Base-by-base conservation (phyloP, 2,329 filamentous ascomycete genomes). In the Colletotrichum orchidophilum region DNA sequence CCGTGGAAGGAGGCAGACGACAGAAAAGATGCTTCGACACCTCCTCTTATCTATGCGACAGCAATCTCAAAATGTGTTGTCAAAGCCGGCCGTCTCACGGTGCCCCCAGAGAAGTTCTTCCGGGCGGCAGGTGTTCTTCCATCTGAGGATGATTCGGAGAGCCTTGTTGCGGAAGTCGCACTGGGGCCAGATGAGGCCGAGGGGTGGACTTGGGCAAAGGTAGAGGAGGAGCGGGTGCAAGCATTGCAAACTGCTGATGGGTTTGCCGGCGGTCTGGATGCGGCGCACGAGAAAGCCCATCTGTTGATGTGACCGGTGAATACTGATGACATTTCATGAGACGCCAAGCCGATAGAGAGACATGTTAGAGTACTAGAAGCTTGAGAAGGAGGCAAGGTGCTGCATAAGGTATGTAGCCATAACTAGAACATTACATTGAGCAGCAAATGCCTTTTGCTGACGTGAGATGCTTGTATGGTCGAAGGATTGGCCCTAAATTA, bases 61-160 rank as follows among this genome's bases (percentile, higher is more conserved):
- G 91, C 91, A 0, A 81, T 96, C 54, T 91, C 88, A 82, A 95
- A 95, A 83, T 96, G 95, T 79, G 93, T 96, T 27, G 91, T 94
- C 79, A 96, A 96, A 84, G 86, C 94, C 66, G 93, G 92, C 1
- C 87, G 96, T 29, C 86, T 96, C 76, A 98, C 96, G 0, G 90
- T 98, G 7, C 90, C 95, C 72, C 95, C 96, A 3, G 63, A 62
- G 27, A 71, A 71, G 33, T 71, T 71, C 13, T 55, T 71, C 53
- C 27, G 24, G 26, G 63, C 68, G 8, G 68, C 68, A 1, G 68
- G 68, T 11, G 68, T 71, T 2, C 58, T 71, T 21, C n/a, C 15
- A 9, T 13, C 63, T 3, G 29, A 57, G 3, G 29, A 8, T 2
- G 15, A 33, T 8, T 3, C 33, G 1, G 50, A 13, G 27, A 31